Evolutionary conservation across 106 monocot species (phyloP).

Genomic region (Platanthera guangdongensis): DNA sequence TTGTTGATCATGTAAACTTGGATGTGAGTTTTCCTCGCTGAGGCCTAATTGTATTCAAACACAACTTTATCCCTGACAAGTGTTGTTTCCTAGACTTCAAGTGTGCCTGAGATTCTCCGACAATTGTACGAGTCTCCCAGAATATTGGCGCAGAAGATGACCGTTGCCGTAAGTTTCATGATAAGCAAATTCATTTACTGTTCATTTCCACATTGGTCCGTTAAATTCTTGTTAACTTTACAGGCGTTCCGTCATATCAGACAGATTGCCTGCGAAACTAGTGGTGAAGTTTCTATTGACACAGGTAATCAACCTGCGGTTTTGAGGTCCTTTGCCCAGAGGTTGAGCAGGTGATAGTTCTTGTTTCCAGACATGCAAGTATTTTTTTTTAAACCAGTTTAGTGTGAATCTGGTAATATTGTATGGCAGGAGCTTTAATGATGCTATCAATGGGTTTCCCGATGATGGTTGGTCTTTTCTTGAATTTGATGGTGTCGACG

Average conservation of each 20-base stretch:
- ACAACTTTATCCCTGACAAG: not conserved
- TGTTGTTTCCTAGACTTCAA: conserved; percentile 55
- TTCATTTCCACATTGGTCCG: not conserved
- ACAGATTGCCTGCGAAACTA: conserved; percentile 77
- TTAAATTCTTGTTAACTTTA: not conserved
- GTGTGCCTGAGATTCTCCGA: conserved; percentile 85
- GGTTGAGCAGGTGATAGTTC: conserved; percentile 56
- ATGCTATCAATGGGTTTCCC: conserved; percentile 68
- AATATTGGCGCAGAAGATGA: conserved; percentile 89
- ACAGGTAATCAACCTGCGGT: conserved; percentile 75
- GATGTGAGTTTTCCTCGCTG: conserved; percentile 43
- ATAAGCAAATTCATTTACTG: not conserved
- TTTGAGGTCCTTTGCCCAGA: conserved; percentile 69
- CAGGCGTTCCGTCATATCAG: conserved; percentile 80
- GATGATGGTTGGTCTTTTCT: conserved; percentile 59
- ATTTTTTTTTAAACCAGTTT: not conserved
- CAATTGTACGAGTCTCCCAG: conserved; percentile 88
- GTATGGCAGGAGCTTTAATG: conserved; percentile 60
- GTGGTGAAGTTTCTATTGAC: conserved; percentile 61
- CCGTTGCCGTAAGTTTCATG: conserved; percentile 59
- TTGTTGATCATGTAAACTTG: conserved; percentile 94
- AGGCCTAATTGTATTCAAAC: not conserved
- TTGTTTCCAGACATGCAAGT: not conserved
- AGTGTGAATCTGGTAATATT: not conserved
- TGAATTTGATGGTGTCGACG: conserved; percentile 52